Conservation (phyloP, 2,329 filamentous ascomycete species). For the Zymoseptoria brevis region DNA sequence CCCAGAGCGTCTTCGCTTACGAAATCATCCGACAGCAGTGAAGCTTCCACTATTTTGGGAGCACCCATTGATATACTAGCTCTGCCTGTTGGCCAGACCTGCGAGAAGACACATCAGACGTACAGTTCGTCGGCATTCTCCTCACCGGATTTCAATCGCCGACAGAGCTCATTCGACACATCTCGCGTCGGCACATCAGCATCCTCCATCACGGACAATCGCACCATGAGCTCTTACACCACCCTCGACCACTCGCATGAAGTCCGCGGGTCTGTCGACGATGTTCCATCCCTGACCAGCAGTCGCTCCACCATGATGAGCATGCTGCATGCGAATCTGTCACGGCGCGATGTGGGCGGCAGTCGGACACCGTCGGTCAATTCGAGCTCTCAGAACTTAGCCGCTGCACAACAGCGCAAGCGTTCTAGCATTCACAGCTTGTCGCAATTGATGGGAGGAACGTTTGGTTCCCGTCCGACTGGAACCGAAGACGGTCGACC, state of each 20-base stretch:
- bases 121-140: conserved; percentile 51
- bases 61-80: conserved; percentile 30
- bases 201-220: conserved; percentile 64
- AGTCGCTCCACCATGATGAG: conserved; percentile 69
- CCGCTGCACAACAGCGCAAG: conserved; percentile 53
- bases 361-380: conserved; percentile 35
- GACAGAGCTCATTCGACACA: conserved; percentile 58
- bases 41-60: conserved; percentile 29
- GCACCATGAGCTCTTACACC: conserved; percentile 60
- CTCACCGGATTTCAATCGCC: conserved; percentile 57
- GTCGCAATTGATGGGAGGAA: conserved; percentile 66
- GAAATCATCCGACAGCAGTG: conserved; percentile 44
- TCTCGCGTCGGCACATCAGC: conserved; percentile 67
- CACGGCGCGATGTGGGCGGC: conserved; percentile 28
- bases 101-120: conserved; percentile 59
- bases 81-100: conserved; percentile 34
- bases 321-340: conserved; percentile 48
- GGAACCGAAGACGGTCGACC: conserved; percentile 26
- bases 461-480: conserved; percentile 43
- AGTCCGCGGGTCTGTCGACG: conserved; percentile 61
- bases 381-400: conserved; percentile 31
- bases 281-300: conserved; percentile 66
- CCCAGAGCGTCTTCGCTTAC: conserved; percentile 42
- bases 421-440: conserved; percentile 70
- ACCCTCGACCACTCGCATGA: conserved; percentile 69